Conservation (phyloP, 78 protist genomes). For the Goniomonas avonlea region DNA sequence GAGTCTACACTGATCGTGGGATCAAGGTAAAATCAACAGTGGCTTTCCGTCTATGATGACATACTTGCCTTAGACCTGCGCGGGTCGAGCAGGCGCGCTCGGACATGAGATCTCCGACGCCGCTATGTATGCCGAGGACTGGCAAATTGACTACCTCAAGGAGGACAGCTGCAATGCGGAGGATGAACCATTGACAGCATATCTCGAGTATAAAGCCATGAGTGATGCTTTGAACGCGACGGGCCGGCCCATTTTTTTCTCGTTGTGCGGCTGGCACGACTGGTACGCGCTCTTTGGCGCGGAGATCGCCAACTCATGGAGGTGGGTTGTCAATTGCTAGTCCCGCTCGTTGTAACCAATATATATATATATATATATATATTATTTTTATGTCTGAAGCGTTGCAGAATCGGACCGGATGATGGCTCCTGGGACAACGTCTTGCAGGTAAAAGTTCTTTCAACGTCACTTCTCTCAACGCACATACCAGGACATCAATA, state of each 20-base stretch:
- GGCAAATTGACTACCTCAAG: not conserved
- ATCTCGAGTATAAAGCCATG: not conserved
- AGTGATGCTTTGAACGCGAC: not conserved
- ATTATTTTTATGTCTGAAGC: no score
- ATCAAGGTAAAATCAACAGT: no score
- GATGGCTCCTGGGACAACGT: slow-evolving; percentile 17
- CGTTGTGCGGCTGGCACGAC: not conserved
- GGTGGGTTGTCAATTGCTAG: no score
- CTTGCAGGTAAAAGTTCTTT: no score
- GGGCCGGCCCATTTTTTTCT: not conserved
- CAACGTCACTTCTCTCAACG: not conserved
- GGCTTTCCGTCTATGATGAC: no score
- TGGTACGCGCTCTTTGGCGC: slow-evolving; percentile 18
- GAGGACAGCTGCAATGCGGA: not conserved
- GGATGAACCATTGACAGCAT: not conserved
- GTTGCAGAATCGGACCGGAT: slow-evolving; percentile 7
- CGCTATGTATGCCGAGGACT: not conserved
- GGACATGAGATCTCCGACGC: not conserved
- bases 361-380: no score
- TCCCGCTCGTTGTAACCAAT: no score
- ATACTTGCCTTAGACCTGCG: no score
- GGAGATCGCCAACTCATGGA: not conserved
- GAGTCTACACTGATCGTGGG: not conserved
- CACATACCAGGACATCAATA: not conserved
- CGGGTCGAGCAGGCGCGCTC: not conserved